Conservation (phyloP, 495 filamentous ascomycete species). For the Xylaria flabelliformis region DNA sequence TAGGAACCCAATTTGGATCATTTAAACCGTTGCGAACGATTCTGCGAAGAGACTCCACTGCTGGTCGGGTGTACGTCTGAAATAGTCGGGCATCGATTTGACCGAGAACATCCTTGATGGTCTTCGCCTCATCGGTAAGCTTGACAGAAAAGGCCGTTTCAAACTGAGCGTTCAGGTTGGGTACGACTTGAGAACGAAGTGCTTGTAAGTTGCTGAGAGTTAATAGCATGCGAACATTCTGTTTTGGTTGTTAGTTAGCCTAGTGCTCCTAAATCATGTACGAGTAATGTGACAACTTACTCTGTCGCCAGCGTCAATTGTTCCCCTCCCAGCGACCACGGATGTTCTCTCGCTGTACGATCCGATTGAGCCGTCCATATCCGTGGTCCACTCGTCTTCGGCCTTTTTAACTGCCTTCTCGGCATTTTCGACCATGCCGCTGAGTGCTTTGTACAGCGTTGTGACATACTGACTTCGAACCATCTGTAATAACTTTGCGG, state of each 20-base stretch:
- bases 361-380: conserved; percentile 46
- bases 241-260: conserved; percentile 31
- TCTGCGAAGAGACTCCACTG: conserved; percentile 63
- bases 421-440: conserved; percentile 95
- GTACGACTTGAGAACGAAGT: conserved; percentile 77
- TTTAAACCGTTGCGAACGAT: conserved; percentile 75
- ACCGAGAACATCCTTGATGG: conserved; percentile 82
- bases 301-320: conserved; percentile 70
- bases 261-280: not conserved
- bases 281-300: conserved; percentile 56
- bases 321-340: conserved; percentile 52
- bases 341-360: conserved; percentile 33
- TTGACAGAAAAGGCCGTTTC: conserved; percentile 89
- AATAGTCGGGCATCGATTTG: conserved; percentile 92
- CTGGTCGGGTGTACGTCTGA: conserved; percentile 83
- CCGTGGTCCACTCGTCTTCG: conserved; percentile 63
- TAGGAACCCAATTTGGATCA: conserved; percentile 69
- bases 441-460: conserved; percentile 88
- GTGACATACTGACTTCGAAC: conserved; percentile 87
- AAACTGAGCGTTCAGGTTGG: conserved; percentile 82
- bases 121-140: conserved; percentile 88
- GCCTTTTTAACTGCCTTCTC: conserved; percentile 69
- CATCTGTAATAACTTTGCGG: conserved; percentile 81
- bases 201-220: conserved; percentile 89
- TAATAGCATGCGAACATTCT: conserved; percentile 91